Evolutionary conservation across 129 eudicot species (phyloP), one percentile per base, ranked within the genome.

Genomic region (Pseudognaphalium luteoalbum): DNA sequence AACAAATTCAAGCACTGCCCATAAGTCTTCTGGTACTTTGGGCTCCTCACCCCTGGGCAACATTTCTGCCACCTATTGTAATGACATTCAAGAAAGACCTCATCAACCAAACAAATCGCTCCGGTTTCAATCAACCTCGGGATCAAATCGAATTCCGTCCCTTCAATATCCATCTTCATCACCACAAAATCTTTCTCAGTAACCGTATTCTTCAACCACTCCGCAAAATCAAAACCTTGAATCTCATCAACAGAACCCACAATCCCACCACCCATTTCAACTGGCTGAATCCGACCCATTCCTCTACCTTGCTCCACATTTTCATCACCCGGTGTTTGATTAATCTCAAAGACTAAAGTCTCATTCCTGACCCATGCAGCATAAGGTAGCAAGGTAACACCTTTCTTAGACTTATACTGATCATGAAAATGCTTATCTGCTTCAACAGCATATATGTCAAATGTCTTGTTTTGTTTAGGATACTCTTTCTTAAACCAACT

Each of bases 131-230:
- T 72, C 83, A 93, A 84, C 88, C 91, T 84, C 1, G 97, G 97
- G 7, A 93, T 91, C 85, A 93, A 81, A 68, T 91, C 90, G 44
- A 93, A 93, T 76, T 93, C 98, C 7, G 98, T 89, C 82, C 97
- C 98, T 87, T 94, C 98, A 37, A 94, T 89, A 78, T 94, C 98
- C 98, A 94, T 94, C 85, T 94, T 94, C 96, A 94, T 86, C 79
- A 94, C 98, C 65, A 94, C 98, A 66, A 83, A 94, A 72, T 94
- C 98, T 62, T 76, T 84, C 85, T 94, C 85, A 0, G 87, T 41
- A 39, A 89, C 96, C 0, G 89, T 83, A 15, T 52, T 77, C 84
- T 84, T 91, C 88, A 94, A 78, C 98, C 98, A 94, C 4, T 91
- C 80, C 6, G 97, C 97, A 84, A 94, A 94, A 63, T 94, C 97